Conservation (phyloP, 139 green algal genomes). For the Chlamydomonas schloesseri region DNA sequence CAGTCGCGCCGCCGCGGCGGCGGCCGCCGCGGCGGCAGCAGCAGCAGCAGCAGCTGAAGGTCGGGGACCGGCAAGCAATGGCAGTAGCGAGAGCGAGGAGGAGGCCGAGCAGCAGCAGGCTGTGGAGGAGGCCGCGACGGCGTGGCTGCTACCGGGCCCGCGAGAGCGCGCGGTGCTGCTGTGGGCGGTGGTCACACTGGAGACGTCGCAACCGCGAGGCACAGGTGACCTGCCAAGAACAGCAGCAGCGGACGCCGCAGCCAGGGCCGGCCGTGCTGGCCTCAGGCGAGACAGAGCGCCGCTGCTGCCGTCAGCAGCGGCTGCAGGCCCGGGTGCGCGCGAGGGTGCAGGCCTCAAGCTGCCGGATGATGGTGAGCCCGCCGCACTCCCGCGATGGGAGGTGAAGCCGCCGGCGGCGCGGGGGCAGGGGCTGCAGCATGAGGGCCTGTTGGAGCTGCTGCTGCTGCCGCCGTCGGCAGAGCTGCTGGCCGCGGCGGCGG, state of each 20-base stretch:
- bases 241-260: background rate
- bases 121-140: background rate
- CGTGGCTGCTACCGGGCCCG: background rate
- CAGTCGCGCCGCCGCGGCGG: background rate
- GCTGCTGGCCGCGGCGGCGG: background rate
- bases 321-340: background rate
- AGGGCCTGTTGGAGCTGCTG: background rate
- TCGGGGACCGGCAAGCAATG: background rate
- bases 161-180: conserved; percentile 9
- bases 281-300: too few relatives aligned
- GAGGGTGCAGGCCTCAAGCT: too few relatives aligned
- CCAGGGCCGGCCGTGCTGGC: too few relatives aligned
- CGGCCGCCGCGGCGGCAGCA: background rate
- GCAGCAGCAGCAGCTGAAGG: background rate
- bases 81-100: background rate
- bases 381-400: conserved; percentile 1
- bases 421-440: background rate
- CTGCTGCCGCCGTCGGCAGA: background rate
- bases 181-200: conserved; percentile 25
- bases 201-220: background rate
- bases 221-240: background rate
- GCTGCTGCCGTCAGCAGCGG: too few relatives aligned
- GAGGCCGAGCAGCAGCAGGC: background rate
- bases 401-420: background rate
- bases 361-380: background rate